Conservation (phyloP, 768 basidiomycete species). For the Trametes cubensis region DNA sequence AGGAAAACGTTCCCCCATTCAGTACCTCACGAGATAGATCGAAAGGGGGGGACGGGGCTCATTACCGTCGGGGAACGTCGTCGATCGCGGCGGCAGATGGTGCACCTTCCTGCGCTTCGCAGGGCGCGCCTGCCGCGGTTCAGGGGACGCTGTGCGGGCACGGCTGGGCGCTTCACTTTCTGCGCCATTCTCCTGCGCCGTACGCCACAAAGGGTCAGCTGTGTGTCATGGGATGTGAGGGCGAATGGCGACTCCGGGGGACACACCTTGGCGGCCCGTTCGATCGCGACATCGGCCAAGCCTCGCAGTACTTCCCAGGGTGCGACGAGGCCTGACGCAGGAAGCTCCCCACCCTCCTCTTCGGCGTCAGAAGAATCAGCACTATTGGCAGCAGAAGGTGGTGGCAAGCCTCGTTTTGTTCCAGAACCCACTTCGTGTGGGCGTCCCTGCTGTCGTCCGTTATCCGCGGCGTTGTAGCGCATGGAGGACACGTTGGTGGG, state of each 20-base stretch:
- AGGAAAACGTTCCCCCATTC: slow-evolving; percentile 9
- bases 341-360: slow-evolving; percentile 81
- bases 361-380: slow-evolving; percentile 85
- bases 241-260: not conserved
- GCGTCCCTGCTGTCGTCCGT: slow-evolving; percentile 28
- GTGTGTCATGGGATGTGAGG: not conserved
- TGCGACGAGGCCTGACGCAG: slow-evolving; percentile 79
- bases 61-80: slow-evolving; percentile 79
- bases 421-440: slow-evolving; percentile 36
- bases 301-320: slow-evolving; percentile 86
- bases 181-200: slow-evolving; percentile 70
- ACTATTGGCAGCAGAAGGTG: slow-evolving; percentile 70
- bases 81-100: slow-evolving; percentile 57
- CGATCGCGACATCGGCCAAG: slow-evolving; percentile 78
- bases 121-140: slow-evolving; percentile 63
- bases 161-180: slow-evolving; percentile 77
- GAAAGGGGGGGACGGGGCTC: slow-evolving; percentile 3
- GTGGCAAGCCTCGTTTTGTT: slow-evolving; percentile 62
- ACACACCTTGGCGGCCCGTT: slow-evolving; percentile 75
- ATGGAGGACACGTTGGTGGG: slow-evolving; percentile 55
- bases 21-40: slow-evolving; percentile 9
- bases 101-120: slow-evolving; percentile 72
- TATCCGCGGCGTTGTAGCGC: slow-evolving; percentile 57
- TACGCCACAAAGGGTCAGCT: slow-evolving; percentile 12
- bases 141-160: slow-evolving; percentile 71